These are phyloP conservation scores for Penicillium sp. DNA, from an alignment of 2,329 filamentous ascomycete species.

Conservation along the genomic window DNA sequence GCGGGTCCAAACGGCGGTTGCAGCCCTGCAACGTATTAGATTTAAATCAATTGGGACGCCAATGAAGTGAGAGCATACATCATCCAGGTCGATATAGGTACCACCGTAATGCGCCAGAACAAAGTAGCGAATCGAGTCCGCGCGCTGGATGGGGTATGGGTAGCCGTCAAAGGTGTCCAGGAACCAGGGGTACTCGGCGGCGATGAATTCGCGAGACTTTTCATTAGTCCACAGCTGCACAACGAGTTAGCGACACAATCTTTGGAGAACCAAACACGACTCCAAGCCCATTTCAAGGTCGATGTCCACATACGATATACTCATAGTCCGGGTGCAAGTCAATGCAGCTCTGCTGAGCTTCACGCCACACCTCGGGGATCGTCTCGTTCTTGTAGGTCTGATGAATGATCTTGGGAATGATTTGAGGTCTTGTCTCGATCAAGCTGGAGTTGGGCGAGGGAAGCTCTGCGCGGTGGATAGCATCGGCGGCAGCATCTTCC, in stretches of 20 bases:
- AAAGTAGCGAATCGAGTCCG: slow-evolving; percentile 79
- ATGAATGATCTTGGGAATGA: slow-evolving; percentile 77
- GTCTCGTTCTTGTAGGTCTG: slow-evolving; percentile 73
- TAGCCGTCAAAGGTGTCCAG: slow-evolving; percentile 73
- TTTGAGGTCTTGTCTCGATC: slow-evolving; percentile 58
- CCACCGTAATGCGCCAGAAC: slow-evolving; percentile 75
- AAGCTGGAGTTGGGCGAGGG: slow-evolving; percentile 64
- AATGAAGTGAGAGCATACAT: slow-evolving; percentile 47
- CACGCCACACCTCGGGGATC: slow-evolving; percentile 67
- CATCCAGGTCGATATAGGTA: slow-evolving; percentile 79
- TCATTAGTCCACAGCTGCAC: slow-evolving; percentile 74
- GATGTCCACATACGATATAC: slow-evolving; percentile 61
- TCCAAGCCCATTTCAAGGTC: background rate
- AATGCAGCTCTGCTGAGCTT: slow-evolving; percentile 66
- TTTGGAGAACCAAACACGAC: background rate
- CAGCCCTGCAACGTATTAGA: slow-evolving; percentile 57
- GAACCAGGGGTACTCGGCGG: slow-evolving; percentile 75
- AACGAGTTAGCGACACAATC: slow-evolving; percentile 21
- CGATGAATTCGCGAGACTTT: slow-evolving; percentile 70
- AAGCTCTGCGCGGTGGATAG: slow-evolving; percentile 67
- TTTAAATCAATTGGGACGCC: background rate
- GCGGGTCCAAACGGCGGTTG: slow-evolving; percentile 66
- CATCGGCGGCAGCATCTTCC: slow-evolving; percentile 67
- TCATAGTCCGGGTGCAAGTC: slow-evolving; percentile 71
- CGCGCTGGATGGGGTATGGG: slow-evolving; percentile 73